A percentile compares a stretch with the other conserved stretches of the same genome.
These are phyloP conservation scores for Rhynchospora breviuscula DNA, from an alignment of 176 grass and related monocot species.

Conservation along the genomic window DNA sequence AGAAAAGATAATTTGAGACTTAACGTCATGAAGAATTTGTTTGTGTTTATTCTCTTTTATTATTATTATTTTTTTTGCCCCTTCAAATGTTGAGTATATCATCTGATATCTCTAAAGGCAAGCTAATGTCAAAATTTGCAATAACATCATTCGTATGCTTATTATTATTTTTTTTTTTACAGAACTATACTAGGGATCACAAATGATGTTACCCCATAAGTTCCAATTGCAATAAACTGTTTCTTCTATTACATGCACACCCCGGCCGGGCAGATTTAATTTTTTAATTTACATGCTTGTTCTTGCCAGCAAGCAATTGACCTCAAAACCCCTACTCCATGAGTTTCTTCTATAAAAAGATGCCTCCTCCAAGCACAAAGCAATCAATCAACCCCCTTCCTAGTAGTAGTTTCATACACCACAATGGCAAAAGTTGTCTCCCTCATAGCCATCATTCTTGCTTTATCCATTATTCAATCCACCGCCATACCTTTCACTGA, in stretches of 20 bases:
- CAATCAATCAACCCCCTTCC: neutral
- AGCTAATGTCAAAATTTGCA: too few species aligned
- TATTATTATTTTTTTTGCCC: too few species aligned
- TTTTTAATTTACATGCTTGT: neutral
- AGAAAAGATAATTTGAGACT: too few species aligned
- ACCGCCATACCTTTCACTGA: constrained; percentile 34
- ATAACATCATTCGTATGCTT: too few species aligned
- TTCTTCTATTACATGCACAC: too few species aligned
- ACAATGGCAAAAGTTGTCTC: constrained; percentile 8
- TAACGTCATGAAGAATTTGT: too few species aligned
- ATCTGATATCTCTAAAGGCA: too few species aligned
- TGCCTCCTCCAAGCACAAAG: neutral
- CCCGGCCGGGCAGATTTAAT: neutral
- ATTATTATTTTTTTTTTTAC: too few species aligned
- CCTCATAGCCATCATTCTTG: neutral
- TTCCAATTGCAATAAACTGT: neutral
- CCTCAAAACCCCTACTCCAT: neutral
- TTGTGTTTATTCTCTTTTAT: too few species aligned
- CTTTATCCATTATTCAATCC: neutral
- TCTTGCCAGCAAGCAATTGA: constrained; percentile 17
- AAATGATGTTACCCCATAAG: neutral
- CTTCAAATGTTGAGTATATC: too few species aligned
- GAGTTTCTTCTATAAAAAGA: constrained; percentile 15
- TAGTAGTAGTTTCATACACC: neutral
- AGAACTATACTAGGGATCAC: neutral